phyloP scores from a whole-genome alignment of 495 filamentous ascomycete genomes.

The Penicillium riverlandense region DNA sequence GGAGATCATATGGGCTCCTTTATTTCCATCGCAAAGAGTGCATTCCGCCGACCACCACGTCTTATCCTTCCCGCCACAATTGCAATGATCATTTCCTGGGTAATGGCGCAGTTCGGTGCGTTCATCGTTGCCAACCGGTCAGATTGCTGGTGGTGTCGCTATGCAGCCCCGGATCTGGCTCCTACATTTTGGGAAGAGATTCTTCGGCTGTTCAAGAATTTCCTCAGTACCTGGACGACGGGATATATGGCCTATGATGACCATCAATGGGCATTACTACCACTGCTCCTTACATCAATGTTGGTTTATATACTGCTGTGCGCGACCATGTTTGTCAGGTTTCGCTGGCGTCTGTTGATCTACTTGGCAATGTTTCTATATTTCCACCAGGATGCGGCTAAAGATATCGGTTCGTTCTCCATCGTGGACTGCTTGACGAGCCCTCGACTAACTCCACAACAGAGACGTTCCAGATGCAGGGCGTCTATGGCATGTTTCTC shows the following conservation, averaged over 20 bases:
- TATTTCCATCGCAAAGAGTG: constrained; percentile 49
- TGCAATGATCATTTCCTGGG: constrained; percentile 51
- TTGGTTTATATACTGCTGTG: constrained; percentile 50
- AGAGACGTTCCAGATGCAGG: constrained; percentile 48
- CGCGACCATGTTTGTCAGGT: constrained; percentile 49
- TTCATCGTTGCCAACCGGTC: constrained; percentile 49
- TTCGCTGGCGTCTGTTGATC: constrained; percentile 47
- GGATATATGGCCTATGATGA: constrained; percentile 54
- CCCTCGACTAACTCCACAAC: constrained; percentile 2
- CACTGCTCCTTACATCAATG: constrained; percentile 54
- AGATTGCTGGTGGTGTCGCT: constrained; percentile 54
- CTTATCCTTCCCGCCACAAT: constrained; percentile 54
- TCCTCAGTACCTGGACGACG: constrained; percentile 51
- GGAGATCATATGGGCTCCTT: constrained; percentile 48
- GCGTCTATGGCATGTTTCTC: constrained; percentile 57
- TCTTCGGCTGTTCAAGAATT: constrained; percentile 39
- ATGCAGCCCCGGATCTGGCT: constrained; percentile 41
- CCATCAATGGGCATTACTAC: constrained; percentile 62
- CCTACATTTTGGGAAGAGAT: constrained; percentile 27
- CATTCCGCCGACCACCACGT: constrained; percentile 57
- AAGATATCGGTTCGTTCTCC: constrained; percentile 18
- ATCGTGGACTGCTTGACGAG: not conserved
- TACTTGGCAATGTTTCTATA: constrained; percentile 45
- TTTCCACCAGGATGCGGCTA: constrained; percentile 38
- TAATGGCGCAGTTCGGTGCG: constrained; percentile 49